Evolutionary conservation across 192 early-diverging fungal species (phyloP), one percentile per base, ranked within the genome.

Genomic region (Gigaspora rosea): DNA sequence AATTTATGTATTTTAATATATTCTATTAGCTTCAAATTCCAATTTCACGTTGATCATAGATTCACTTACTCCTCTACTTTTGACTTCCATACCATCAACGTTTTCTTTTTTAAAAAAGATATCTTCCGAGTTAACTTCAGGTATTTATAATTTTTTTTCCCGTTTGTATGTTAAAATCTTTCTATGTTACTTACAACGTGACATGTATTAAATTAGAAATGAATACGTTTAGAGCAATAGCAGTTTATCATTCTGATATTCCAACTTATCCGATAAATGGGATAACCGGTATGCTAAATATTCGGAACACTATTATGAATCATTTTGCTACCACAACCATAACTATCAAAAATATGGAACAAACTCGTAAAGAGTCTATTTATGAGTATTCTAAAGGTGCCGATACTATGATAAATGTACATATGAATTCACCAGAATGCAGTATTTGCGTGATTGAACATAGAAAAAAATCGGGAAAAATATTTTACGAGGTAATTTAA

Each of bases 401-500:
- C 0, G 52, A 77, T 0, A 78, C 79, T 50, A 80, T 81, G 4
- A 64, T 84, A 6, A 76, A 78, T 11, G 77, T 73, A 0, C 52
- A 77, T 58, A 80, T 77, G 0, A 84, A 84, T 49, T 52, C 57
- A 1, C 80, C 78, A 71, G 77, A 82, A 12, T 77, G 72, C 48
- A 79, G 79, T 15, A 78, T 84, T 11, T 84, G 83, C 36, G 78
- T 78, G 6, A 54, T 84, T n/a, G 79, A 82, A 62, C 79, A 82
- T 46, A 84, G 81, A 68, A 61, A 81, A 69, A 82, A 80, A 68
- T 84, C 83, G 3, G 83, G 83, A 36, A 84, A 80, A 76, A 75
- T 84, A 0, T 61, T 79, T 13, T 49, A 78, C 71, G 83, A 84
- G 83, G 83, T 84, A 68, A 52, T 66, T 32, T n/a, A 15, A 16